phyloP scores from a whole-genome alignment of 495 filamentous ascomycete genomes.

The Astrothelium macrocarpum region DNA sequence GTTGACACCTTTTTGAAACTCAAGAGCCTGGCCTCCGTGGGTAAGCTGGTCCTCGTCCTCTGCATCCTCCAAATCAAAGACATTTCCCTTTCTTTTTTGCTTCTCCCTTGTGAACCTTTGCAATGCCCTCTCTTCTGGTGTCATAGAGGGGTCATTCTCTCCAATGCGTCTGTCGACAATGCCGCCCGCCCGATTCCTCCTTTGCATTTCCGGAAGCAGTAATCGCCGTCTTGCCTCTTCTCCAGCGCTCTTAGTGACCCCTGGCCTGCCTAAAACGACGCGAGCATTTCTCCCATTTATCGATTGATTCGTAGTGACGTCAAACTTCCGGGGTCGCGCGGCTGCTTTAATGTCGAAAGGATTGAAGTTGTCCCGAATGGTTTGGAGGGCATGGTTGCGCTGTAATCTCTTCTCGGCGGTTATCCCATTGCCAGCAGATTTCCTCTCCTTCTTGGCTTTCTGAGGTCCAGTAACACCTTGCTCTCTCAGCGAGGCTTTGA shows the following conservation, averaged over 20 bases:
- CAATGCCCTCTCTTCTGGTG: constrained; percentile 84
- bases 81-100: constrained; percentile 51
- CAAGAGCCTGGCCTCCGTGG: constrained; percentile 67
- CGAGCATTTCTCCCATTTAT: constrained; percentile 31
- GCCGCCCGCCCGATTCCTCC: constrained; percentile 79
- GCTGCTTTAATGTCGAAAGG: constrained; percentile 85
- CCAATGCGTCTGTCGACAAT: constrained; percentile 90
- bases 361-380: constrained; percentile 91
- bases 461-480: constrained; percentile 82
- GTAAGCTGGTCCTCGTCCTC: constrained; percentile 67
- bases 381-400: constrained; percentile 61
- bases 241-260: constrained; percentile 71
- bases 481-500: constrained; percentile 79
- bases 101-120: constrained; percentile 84
- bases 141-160: constrained; percentile 89
- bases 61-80: constrained; percentile 87
- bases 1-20: constrained; percentile 44
- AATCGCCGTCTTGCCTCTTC: constrained; percentile 80
- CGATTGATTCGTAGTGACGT: constrained; percentile 51
- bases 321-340: constrained; percentile 61
- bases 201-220: constrained; percentile 74
- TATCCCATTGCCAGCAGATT: constrained; percentile 55
- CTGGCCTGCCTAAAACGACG: constrained; percentile 55
- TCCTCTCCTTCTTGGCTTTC: constrained; percentile 84
- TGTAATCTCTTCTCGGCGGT: constrained; percentile 59